phyloP scores from a whole-genome alignment of 2,329 filamentous ascomycete species.

The Talaromyces rugulosus region DNA sequence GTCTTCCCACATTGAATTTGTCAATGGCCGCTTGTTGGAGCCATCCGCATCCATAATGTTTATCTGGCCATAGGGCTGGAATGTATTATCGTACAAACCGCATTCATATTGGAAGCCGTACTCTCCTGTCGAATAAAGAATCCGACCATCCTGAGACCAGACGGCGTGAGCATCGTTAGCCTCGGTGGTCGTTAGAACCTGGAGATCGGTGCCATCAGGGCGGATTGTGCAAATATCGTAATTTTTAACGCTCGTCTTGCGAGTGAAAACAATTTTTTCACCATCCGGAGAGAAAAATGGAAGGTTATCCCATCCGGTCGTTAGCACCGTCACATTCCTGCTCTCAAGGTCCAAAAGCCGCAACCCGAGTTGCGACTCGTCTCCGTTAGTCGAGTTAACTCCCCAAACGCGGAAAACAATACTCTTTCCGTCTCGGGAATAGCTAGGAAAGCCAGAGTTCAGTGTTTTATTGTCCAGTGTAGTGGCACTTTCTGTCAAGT shows the following conservation, averaged over 20 bases:
- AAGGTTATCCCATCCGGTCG: slow-evolving; percentile 15
- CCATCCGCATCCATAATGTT: slow-evolving; percentile 42
- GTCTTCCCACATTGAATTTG: slow-evolving; percentile 29
- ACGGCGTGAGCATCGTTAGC: slow-evolving; percentile 18
- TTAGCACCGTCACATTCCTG: slow-evolving; percentile 8
- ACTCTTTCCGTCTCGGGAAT: slow-evolving; percentile 15
- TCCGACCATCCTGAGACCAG: slow-evolving; percentile 40
- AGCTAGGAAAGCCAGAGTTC: slow-evolving; percentile 16
- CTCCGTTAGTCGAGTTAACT: slow-evolving; percentile 9
- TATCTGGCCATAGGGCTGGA: slow-evolving; percentile 45
- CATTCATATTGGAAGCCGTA: slow-evolving; percentile 43
- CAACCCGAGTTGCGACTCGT: slow-evolving; percentile 1
- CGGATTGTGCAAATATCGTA: not conserved
- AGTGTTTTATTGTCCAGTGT: not conserved
- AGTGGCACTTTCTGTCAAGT: slow-evolving; percentile 1
- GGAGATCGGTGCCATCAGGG: not conserved
- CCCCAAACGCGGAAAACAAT: slow-evolving; percentile 17
- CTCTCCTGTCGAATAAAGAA: slow-evolving; percentile 40
- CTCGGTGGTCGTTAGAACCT: not conserved
- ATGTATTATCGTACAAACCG: slow-evolving; percentile 40
- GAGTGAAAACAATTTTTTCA: slow-evolving; percentile 16
- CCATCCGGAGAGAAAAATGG: slow-evolving; percentile 15
- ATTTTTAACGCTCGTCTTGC: not conserved
- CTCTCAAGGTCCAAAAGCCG: slow-evolving; percentile 15
- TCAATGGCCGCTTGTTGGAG: slow-evolving; percentile 24